Base-by-base conservation (phyloP, 2,329 filamentous ascomycete genomes). In the Cercospora berteroae region DNA sequence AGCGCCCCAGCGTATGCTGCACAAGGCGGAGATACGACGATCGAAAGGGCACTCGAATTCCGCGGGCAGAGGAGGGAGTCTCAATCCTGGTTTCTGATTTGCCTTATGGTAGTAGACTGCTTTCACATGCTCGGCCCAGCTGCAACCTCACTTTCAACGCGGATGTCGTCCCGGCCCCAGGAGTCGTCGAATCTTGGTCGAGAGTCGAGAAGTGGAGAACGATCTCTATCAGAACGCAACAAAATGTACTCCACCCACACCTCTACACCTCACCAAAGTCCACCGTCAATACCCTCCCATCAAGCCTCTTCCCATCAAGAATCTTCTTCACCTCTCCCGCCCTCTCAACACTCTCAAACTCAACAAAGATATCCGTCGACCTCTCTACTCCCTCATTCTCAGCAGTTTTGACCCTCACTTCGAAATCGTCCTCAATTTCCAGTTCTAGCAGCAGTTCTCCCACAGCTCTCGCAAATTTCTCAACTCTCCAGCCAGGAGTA, bases 401-500 rank as follows among this genome's bases (percentile, higher is more conserved):
- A 4, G 20, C 42, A 29, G 42, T 33, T 16, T 59, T 31, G 52
- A 61, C 23, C 31, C 44, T 48, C 9, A 59, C 25, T 20, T 23
- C 5, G 10, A 63, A 31, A 25, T 63, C 52, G 36, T 63, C 61
- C 7, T 36, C 36, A 10, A 64, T 52, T 5, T 42, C 60, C 23
- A 18, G 16, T 10, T 44, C 57, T 13, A 63, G 20, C 27, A 67
- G 16, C 4, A 67, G 27, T 4, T 67, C 60, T 39, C 44, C 57
- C 9, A 63, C 23, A 23, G 55, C 50, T 52, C 10, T 39, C 16
- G 31, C 42, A 42, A 67, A 67, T 33, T 63, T 63, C 27, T 63
- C 60, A 25, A 57, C n/a, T 23, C 65, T 58, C 65, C 65, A 63
- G 16, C 52, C 52, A 55, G 65, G 52, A 29, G 63, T 67, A 16